phyloP scores from a whole-genome alignment of 2,329 filamentous ascomycete genomes.

The Epichloe bromicola region DNA sequence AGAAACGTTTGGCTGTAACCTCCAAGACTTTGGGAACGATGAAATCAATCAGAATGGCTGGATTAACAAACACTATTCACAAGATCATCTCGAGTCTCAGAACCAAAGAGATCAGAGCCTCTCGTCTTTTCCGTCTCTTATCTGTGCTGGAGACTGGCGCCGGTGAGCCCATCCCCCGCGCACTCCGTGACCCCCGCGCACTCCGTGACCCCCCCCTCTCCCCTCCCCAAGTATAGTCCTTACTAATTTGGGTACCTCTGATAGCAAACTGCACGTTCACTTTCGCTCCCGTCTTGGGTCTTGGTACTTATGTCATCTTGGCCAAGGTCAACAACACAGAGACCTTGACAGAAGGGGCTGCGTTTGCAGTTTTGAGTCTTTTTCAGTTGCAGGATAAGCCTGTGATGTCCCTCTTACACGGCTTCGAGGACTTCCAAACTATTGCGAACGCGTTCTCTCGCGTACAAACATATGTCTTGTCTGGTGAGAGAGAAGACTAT shows the following conservation, averaged over 20 bases:
- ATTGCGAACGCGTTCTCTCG: slow-evolving; percentile 11
- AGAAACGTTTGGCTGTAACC: slow-evolving; percentile 13
- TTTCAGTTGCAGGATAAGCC: slow-evolving; percentile 12
- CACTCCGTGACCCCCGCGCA: no score
- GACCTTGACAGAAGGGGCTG: slow-evolving; percentile 10
- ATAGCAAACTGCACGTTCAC: slow-evolving; percentile 4
- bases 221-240: not conserved
- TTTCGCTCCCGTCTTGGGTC: slow-evolving; percentile 11
- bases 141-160: slow-evolving; percentile 4
- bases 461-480: slow-evolving; percentile 11
- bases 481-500: slow-evolving; percentile 9
- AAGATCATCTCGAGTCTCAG: slow-evolving; percentile 21
- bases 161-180: not conserved
- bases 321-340: slow-evolving; percentile 4
- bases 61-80: slow-evolving; percentile 21
- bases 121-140: slow-evolving; percentile 14
- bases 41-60: slow-evolving; percentile 30
- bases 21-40: slow-evolving; percentile 16
- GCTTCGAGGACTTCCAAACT: slow-evolving; percentile 11
- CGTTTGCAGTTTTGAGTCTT: slow-evolving; percentile 11
- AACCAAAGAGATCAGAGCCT: slow-evolving; percentile 21
- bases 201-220: no score
- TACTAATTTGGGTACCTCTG: slow-evolving; percentile 6
- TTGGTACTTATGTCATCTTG: slow-evolving; percentile 9
- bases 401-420: slow-evolving; percentile 9